Percentiles rank a stretch among this genome's conserved stretches.
Evolutionary conservation across 306 rosid genomes (phyloP).

Genomic region (Lathyrus tuberosus): DNA sequence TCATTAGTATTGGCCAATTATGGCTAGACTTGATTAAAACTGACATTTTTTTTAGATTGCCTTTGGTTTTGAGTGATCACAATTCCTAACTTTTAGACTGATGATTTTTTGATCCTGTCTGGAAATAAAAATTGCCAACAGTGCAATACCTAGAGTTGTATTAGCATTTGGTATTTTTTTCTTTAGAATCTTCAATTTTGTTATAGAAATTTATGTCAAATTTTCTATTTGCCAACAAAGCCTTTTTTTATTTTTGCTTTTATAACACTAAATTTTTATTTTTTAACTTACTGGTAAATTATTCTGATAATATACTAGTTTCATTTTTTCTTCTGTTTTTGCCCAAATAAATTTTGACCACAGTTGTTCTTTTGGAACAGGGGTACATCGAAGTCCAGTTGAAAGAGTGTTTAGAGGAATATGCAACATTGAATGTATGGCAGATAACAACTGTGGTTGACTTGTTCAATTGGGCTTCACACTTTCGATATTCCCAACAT

Average conservation of each 20-base stretch:
- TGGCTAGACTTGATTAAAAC: no score
- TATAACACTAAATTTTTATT: background rate
- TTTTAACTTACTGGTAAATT: background rate
- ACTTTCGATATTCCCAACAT: slow-evolving; percentile 25
- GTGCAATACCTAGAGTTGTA: background rate
- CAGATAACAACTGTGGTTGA: no score
- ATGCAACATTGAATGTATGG: slow-evolving; percentile 97
- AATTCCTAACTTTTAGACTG: no score
- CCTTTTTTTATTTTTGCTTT: background rate
- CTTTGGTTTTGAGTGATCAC: no score
- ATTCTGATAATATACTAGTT: background rate
- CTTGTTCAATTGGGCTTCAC: no score
- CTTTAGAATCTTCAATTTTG: background rate
- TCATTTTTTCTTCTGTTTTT: no score
- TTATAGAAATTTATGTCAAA: background rate
- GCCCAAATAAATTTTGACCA: slow-evolving; percentile 31
- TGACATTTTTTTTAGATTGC: no score
- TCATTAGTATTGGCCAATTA: no score
- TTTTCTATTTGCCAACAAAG: background rate
- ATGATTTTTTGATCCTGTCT: no score
- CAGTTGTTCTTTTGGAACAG: slow-evolving; percentile 51
- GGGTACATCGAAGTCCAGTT: slow-evolving; percentile 96
- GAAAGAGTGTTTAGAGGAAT: slow-evolving; percentile 94
- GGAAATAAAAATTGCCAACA: no score
- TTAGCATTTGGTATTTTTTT: background rate